Conservation (phyloP, 2,329 filamentous ascomycete species). For the Kalaharituber pfeilii region DNA sequence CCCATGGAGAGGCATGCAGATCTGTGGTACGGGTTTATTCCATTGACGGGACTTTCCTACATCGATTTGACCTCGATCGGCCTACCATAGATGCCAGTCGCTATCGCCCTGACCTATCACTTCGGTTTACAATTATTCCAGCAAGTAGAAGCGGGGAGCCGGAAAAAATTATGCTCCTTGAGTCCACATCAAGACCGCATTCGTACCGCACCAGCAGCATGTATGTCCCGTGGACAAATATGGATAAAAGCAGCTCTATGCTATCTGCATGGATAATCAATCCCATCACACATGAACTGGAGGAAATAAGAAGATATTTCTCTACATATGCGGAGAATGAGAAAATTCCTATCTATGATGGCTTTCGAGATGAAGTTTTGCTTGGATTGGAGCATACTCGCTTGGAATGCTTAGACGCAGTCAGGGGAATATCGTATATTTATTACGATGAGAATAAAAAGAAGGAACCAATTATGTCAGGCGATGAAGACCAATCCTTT, state of each 20-base stretch:
- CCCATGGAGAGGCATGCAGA: not conserved
- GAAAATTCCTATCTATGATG: slow-evolving; percentile 10
- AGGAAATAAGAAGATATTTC: slow-evolving; percentile 14
- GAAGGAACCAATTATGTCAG: not conserved
- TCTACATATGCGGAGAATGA: slow-evolving; percentile 15
- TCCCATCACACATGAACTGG: slow-evolving; percentile 13
- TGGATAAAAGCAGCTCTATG: slow-evolving; percentile 3
- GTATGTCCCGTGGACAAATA: not conserved
- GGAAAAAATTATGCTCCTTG: slow-evolving; percentile 12
- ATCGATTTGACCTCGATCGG: slow-evolving; percentile 14
- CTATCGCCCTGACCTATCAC: not conserved
- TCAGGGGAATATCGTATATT: slow-evolving; percentile 15
- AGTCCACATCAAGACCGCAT: slow-evolving; percentile 15
- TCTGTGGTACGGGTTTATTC: slow-evolving; percentile 9
- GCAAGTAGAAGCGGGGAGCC: not conserved
- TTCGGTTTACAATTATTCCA: not conserved
- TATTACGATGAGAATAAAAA: slow-evolving; percentile 16
- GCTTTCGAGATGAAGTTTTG: not conserved
- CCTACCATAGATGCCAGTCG: slow-evolving; percentile 12
- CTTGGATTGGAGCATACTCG: slow-evolving; percentile 13
- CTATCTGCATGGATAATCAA: slow-evolving; percentile 15
- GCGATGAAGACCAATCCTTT: not conserved
- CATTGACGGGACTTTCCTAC: slow-evolving; percentile 11
- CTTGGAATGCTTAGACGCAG: slow-evolving; percentile 15
- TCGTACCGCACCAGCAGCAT: slow-evolving; percentile 7